Percentiles rank a stretch among this genome's conserved stretches.
Conservation (phyloP, 2,329 filamentous ascomycete species). For the Pseudogymnoascus sp. region DNA sequence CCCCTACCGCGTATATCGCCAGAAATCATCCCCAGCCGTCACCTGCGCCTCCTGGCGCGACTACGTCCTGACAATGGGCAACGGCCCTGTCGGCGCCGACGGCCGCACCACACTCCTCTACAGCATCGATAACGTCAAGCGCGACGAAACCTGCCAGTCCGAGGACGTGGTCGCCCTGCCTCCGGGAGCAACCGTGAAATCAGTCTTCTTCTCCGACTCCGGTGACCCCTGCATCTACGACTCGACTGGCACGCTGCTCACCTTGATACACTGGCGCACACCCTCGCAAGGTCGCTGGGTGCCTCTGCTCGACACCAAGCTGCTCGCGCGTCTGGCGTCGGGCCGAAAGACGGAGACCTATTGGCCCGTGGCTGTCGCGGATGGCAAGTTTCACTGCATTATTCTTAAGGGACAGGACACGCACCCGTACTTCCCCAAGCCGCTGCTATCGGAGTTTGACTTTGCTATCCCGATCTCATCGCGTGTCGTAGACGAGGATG, state of each 20-base stretch:
- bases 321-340: conserved; percentile 69
- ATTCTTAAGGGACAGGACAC: conserved; percentile 93
- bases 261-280: conserved; percentile 83
- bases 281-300: conserved; percentile 84
- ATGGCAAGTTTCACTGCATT: conserved; percentile 93
- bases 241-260: conserved; percentile 77
- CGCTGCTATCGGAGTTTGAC: conserved; percentile 85
- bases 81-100: conserved; percentile 73
- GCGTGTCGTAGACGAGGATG: conserved; percentile 31
- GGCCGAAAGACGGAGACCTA: conserved; percentile 85
- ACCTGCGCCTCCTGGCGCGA: conserved; percentile 92
- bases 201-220: conserved; percentile 82
- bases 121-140: conserved; percentile 88
- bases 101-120: conserved; percentile 75
- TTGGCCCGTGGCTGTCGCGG: conserved; percentile 89
- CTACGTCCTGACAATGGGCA: conserved; percentile 93
- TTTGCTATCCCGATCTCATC: conserved; percentile 75
- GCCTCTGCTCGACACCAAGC: conserved; percentile 81
- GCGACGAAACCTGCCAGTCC: conserved; percentile 88
- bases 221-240: conserved; percentile 98
- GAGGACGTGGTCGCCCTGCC: conserved; percentile 85
- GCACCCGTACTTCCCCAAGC: conserved; percentile 87
- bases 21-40: conserved; percentile 83
- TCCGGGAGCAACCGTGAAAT: conserved; percentile 62
- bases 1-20: conserved; percentile 79